Evolutionary conservation across 1,284 basidiomycete species (phyloP).

Genomic region (Trichosporon ovoides): DNA sequence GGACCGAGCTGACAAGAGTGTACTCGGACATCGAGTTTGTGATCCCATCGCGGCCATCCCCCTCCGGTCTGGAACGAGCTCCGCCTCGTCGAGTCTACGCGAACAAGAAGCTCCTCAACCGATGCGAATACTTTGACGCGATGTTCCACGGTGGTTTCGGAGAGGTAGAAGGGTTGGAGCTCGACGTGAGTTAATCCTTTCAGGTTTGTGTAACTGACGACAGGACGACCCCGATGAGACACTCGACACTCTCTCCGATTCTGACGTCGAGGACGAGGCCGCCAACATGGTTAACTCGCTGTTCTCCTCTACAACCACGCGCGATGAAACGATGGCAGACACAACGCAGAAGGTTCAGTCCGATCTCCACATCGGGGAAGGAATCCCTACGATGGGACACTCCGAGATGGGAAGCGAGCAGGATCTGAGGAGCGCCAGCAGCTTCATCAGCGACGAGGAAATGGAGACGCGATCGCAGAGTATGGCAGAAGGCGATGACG

Average conservation of each 20-base stretch:
- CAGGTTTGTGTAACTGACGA: slow-evolving; percentile 11
- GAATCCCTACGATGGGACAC: background rate
- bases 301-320: slow-evolving; percentile 7
- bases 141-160: slow-evolving; percentile 46
- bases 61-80: background rate
- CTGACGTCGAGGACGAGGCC: slow-evolving; percentile 46
- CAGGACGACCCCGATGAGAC: slow-evolving; percentile 30
- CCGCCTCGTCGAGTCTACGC: slow-evolving; percentile 50
- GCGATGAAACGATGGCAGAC: background rate
- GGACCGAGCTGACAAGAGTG: slow-evolving; percentile 46
- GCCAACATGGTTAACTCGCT: slow-evolving; percentile 9
- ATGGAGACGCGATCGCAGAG: background rate
- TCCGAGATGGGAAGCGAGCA: background rate
- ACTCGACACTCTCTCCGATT: slow-evolving; percentile 40
- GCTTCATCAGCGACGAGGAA: background rate
- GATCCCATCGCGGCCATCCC: slow-evolving; percentile 50
- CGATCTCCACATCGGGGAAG: background rate
- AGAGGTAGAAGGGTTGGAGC: slow-evolving; percentile 32
- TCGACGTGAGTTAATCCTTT: slow-evolving; percentile 24
- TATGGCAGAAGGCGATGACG: background rate
- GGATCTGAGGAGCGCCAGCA: background rate
- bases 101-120: slow-evolving; percentile 60
- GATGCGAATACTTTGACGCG: slow-evolving; percentile 67
- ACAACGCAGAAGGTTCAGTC: background rate
- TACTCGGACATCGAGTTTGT: slow-evolving; percentile 79